Percentiles rank a stretch among this genome's conserved stretches.
Conservation (phyloP, 441 rosid species). For the Syzygium malaccense region DNA sequence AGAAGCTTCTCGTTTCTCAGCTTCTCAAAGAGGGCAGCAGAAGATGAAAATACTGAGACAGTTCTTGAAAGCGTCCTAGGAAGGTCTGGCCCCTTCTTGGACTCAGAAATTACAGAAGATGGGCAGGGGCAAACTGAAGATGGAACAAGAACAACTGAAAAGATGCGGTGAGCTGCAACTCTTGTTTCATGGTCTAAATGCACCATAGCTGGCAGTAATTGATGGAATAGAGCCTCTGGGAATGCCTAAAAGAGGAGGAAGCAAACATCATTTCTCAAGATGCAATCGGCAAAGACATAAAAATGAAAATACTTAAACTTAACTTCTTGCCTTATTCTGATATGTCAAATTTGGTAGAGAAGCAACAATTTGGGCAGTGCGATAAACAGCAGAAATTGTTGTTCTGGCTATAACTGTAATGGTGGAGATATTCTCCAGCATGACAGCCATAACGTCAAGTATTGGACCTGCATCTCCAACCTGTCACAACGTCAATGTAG, state of each 20-base stretch:
- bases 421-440: constrained; percentile 85
- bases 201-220: constrained; percentile 82
- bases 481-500: constrained; percentile 26
- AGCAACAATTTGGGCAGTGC: constrained; percentile 85
- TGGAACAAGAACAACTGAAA: constrained; percentile 88
- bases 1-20: constrained; percentile 49
- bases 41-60: constrained; percentile 98
- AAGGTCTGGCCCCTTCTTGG: constrained; percentile 46
- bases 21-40: constrained; percentile 96
- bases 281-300: not conserved
- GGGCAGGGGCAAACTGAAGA: constrained; percentile 70
- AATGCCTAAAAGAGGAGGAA: constrained; percentile 50
- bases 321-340: constrained; percentile 62
- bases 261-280: not conserved
- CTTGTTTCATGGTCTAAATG: constrained; percentile 72
- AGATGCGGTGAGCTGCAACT: constrained; percentile 75
- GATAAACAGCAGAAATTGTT: constrained; percentile 73
- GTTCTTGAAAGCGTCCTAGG: constrained; percentile 83
- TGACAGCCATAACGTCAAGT: constrained; percentile 84
- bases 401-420: constrained; percentile 68
- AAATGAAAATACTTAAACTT: not conserved
- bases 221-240: constrained; percentile 83
- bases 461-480: constrained; percentile 96
- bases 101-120: constrained; percentile 23
- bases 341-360: constrained; percentile 72